Evolutionary conservation across 202 grass and related monocot species (phyloP).

Genomic region (Carex arenaria): DNA sequence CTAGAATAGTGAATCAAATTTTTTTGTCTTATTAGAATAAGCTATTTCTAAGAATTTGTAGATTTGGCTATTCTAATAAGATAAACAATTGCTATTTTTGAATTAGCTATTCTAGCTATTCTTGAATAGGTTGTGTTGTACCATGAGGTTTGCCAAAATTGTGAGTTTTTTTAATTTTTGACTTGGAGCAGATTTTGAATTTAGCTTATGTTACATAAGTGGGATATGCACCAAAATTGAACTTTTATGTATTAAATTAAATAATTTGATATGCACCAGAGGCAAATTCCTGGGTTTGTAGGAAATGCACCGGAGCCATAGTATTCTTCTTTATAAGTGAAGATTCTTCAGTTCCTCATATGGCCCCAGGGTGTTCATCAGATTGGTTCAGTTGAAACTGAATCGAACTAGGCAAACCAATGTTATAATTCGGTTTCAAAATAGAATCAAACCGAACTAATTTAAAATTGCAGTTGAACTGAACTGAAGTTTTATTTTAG

Average conservation of each 20-base stretch:
- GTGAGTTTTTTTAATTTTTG: not conserved
- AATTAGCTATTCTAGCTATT: too few relatives aligned
- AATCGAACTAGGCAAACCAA: too few relatives aligned
- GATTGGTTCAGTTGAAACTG: too few relatives aligned
- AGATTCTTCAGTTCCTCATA: not conserved
- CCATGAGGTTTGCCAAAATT: not conserved
- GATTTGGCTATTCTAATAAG: too few relatives aligned
- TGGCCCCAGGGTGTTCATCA: not conserved
- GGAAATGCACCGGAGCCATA: not conserved
- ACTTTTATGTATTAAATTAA: not conserved
- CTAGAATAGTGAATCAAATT: too few relatives aligned
- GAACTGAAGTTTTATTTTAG: too few relatives aligned
- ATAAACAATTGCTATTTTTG: too few relatives aligned
- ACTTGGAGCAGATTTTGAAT: not conserved
- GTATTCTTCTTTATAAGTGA: not conserved
- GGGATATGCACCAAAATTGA: not conserved
- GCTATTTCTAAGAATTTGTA: too few relatives aligned
- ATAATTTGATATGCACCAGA: not conserved
- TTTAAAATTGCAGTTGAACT: too few relatives aligned
- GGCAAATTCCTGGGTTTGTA: not conserved
- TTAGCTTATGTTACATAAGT: not conserved
- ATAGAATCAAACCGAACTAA: too few relatives aligned
- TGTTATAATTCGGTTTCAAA: too few relatives aligned
- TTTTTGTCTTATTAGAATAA: too few relatives aligned
- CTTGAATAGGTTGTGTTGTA: not conserved